These are phyloP conservation scores for Crataegus laevigata DNA, from an alignment of 306 rosid species.

Conservation along the genomic window DNA sequence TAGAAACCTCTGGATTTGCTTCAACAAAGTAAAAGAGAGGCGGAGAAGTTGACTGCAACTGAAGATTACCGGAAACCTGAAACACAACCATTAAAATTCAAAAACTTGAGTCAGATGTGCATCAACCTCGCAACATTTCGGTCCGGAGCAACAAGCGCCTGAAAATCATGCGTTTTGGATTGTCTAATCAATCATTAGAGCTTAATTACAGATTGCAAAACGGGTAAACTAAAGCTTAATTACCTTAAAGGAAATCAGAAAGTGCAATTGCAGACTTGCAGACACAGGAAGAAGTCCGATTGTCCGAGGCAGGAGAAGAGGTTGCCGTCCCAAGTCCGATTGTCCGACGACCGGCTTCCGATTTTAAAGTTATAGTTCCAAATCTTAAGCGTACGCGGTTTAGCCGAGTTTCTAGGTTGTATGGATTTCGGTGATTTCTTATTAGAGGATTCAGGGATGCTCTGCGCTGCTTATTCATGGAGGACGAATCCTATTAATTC, in stretches of 20 bases:
- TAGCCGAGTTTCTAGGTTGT: neutral
- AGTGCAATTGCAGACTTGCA: neutral
- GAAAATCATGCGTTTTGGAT: neutral
- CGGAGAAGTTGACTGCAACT: conserved; percentile 4
- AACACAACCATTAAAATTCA: conserved; percentile 3
- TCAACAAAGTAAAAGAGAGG: conserved; percentile 14
- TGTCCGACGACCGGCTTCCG: neutral
- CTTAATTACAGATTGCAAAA: neutral
- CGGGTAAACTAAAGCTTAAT: neutral
- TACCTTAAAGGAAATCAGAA: conserved; percentile 7
- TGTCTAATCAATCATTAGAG: neutral
- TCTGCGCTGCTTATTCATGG: neutral
- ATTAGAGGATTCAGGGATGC: neutral
- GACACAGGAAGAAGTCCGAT: neutral
- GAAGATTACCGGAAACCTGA: conserved; percentile 20
- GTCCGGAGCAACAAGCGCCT: neutral
- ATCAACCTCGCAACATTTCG: neutral
- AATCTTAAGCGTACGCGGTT: neutral
- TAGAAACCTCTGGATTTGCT: conserved; percentile 31
- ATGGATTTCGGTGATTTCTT: neutral
- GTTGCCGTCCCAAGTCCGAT: no score
- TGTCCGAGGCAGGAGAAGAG: no score
- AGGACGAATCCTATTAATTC: neutral
- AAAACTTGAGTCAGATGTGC: neutral
- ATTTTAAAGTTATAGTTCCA: neutral